phyloP scores from a whole-genome alignment of 2,329 filamentous ascomycete species.

The Pestalotiopsis fici region DNA sequence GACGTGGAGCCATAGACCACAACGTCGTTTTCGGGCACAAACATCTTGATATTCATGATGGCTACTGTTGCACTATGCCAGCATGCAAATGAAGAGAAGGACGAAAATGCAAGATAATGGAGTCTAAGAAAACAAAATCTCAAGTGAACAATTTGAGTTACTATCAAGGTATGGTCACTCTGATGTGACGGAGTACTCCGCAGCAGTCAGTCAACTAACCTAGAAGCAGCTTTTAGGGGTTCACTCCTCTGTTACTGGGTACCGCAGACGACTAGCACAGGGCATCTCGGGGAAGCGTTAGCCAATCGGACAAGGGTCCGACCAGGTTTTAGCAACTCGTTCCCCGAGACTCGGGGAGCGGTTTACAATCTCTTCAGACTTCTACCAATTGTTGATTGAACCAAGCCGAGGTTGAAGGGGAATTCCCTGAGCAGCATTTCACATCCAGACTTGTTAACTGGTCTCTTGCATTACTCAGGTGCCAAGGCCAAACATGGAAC shows the following conservation, averaged over 20 bases:
- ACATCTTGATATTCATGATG: neutral
- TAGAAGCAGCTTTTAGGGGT: no score
- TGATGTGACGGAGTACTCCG: neutral
- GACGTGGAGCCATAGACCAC: conserved; percentile 19
- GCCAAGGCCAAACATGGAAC: no score
- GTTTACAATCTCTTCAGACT: neutral
- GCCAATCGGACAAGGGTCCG: neutral
- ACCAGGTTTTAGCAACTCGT: neutral
- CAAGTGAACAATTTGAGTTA: neutral
- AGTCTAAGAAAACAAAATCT: neutral
- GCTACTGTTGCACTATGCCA: no score
- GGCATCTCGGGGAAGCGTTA: neutral
- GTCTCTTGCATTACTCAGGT: no score
- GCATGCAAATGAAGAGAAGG: neutral
- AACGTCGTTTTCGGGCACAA: conserved; percentile 12
- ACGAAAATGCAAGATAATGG: neutral
- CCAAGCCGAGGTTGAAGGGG: no score
- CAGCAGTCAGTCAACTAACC: neutral
- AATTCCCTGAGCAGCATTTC: no score
- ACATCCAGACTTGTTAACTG: no score
- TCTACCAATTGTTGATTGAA: neutral
- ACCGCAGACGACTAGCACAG: no score
- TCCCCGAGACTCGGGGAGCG: neutral
- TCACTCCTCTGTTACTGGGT: no score
- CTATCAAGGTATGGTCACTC: no score